These are phyloP conservation scores for Candida coleopterorum DNA, from an alignment of 805 yeast genomes.

Conservation along the genomic window DNA sequence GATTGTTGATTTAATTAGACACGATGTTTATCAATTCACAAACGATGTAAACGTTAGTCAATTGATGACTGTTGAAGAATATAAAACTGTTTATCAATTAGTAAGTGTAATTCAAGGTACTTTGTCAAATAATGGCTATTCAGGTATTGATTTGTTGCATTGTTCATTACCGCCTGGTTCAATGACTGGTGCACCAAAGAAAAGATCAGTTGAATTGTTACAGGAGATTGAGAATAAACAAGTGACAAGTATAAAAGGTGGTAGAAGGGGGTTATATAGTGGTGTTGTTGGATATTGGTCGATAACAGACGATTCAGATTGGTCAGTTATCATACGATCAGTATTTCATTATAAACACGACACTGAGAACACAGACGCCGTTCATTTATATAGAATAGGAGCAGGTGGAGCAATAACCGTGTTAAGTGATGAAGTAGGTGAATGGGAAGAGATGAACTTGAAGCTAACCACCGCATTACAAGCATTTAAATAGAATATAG, in stretches of 20 bases:
- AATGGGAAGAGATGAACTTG: constrained; percentile 86
- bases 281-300: constrained; percentile 98
- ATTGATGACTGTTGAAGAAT: constrained; percentile 90
- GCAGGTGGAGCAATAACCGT: constrained; percentile 99
- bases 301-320: constrained; percentile 78
- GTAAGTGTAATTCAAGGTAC: constrained; percentile 84
- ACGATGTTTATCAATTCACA: constrained; percentile 72
- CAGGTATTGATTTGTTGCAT: constrained; percentile 75
- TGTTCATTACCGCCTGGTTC: constrained; percentile 94
- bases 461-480: constrained; percentile 79
- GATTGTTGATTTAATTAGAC: constrained; percentile 95
- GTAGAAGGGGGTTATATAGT: constrained; percentile 80
- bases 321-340: constrained; percentile 94
- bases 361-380: constrained; percentile 16
- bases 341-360: constrained; percentile 62
- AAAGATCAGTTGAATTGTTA: constrained; percentile 80
- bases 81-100: constrained; percentile 82
- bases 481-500: constrained; percentile 46
- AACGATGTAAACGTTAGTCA: constrained; percentile 65
- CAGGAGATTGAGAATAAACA: constrained; percentile 51
- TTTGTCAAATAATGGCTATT: constrained; percentile 32
- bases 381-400: constrained; percentile 72
- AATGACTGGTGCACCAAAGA: constrained; percentile 99
- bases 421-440: constrained; percentile 74
- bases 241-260: constrained; percentile 23